phyloP scores from a whole-genome alignment of 768 basidiomycete genomes.

The Hericium coralloides region DNA sequence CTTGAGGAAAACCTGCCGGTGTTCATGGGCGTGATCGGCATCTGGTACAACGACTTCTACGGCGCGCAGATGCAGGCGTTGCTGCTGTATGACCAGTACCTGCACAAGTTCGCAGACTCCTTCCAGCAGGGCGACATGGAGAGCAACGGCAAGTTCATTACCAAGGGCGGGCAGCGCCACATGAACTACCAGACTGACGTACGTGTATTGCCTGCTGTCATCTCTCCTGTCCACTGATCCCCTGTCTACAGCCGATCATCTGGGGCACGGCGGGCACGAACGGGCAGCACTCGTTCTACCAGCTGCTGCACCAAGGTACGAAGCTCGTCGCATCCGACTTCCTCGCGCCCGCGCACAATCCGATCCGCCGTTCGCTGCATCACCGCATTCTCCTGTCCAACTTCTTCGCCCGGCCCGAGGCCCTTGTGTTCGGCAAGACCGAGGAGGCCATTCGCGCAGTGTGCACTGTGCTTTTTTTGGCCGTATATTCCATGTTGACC shows the following conservation, averaged over 20 bases:
- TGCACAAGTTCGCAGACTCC: slow-evolving; percentile 99
- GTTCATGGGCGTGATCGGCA: slow-evolving; percentile 70
- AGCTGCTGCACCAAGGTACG: slow-evolving; percentile 90
- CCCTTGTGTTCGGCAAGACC: slow-evolving; percentile 96
- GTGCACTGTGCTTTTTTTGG: not conserved
- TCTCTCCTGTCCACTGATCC: slow-evolving; percentile 3
- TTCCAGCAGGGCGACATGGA: slow-evolving; percentile 99
- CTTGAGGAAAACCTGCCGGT: slow-evolving; percentile 90
- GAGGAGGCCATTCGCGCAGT: slow-evolving; percentile 69
- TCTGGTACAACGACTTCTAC: slow-evolving; percentile 99
- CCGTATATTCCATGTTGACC: not conserved
- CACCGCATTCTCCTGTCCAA: slow-evolving; percentile 97
- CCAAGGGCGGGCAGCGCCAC: slow-evolving; percentile 86
- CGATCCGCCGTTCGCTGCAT: slow-evolving; percentile 76
- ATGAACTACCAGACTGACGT: slow-evolving; percentile 97
- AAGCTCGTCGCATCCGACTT: slow-evolving; percentile 91
- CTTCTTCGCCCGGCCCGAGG: slow-evolving; percentile 98
- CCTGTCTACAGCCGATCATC: slow-evolving; percentile 70
- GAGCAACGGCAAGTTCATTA: slow-evolving; percentile 95
- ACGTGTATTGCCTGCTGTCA: slow-evolving; percentile 21
- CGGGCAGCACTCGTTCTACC: slow-evolving; percentile 99
- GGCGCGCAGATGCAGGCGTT: slow-evolving; percentile 92
- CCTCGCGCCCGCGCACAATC: slow-evolving; percentile 89
- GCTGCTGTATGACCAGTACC: slow-evolving; percentile 96
- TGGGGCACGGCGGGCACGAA: slow-evolving; percentile 99